These are phyloP conservation scores for Calonectria hawksworthii DNA, from an alignment of 2,329 filamentous ascomycete genomes.

Conservation along the genomic window DNA sequence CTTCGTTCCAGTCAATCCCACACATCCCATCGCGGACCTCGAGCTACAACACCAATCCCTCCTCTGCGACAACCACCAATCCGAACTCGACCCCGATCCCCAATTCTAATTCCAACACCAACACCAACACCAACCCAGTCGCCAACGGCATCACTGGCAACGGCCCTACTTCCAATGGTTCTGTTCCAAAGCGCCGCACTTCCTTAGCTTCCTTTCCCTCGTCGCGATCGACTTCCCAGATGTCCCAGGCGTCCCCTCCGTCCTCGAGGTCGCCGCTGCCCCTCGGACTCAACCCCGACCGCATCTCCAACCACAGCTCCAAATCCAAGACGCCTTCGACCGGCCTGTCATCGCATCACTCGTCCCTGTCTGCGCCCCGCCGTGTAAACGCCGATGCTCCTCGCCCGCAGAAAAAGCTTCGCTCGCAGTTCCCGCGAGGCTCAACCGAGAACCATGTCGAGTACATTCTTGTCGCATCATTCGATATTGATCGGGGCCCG, in stretches of 20 bases:
- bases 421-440: constrained; percentile 82
- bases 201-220: constrained; percentile 77
- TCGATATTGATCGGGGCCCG: constrained; percentile 95
- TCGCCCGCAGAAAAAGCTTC: constrained; percentile 67
- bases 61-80: constrained; percentile 12
- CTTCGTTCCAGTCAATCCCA: constrained; percentile 53
- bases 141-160: constrained; percentile 53
- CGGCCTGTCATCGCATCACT: constrained; percentile 72
- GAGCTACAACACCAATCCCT: constrained; percentile 37
- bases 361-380: constrained; percentile 68
- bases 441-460: constrained; percentile 94
- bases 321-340: constrained; percentile 73
- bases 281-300: constrained; percentile 64
- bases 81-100: background rate
- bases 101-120: constrained; percentile 33
- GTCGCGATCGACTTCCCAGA: constrained; percentile 70
- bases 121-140: constrained; percentile 17
- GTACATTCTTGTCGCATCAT: constrained; percentile 97
- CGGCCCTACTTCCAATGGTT: constrained; percentile 51
- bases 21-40: constrained; percentile 54
- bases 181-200: constrained; percentile 56
- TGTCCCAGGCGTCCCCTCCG: constrained; percentile 67
- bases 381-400: constrained; percentile 65
- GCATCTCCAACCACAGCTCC: constrained; percentile 70
- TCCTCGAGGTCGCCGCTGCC: constrained; percentile 70